These are phyloP conservation scores for Neoarthrinium moseri DNA, from an alignment of 2,329 filamentous ascomycete genomes.

Conservation along the genomic window DNA sequence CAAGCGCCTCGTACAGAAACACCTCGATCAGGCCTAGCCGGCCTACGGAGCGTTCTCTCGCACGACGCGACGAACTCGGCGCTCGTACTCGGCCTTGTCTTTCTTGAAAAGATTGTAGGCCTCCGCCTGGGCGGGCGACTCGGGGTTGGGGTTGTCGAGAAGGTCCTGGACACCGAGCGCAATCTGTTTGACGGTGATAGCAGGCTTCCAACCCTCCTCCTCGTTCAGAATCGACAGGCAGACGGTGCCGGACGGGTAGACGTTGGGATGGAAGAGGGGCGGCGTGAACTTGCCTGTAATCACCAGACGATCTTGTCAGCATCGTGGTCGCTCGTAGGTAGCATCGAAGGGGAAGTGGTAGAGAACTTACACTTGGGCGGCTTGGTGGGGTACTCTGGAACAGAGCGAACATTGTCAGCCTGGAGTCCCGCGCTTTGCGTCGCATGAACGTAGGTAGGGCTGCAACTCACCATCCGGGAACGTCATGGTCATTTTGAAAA, in stretches of 20 bases:
- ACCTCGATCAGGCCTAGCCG: too few species aligned
- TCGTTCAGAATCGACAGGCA: slow-evolving; percentile 97
- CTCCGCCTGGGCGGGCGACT: slow-evolving; percentile 94
- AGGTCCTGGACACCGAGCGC: slow-evolving; percentile 94
- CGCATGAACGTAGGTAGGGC: neutral
- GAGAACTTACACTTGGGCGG: slow-evolving; percentile 88
- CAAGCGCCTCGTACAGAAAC: neutral
- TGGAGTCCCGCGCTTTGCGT: too few species aligned
- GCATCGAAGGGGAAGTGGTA: too few species aligned
- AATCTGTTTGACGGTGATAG: slow-evolving; percentile 98
- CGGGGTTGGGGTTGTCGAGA: slow-evolving; percentile 93
- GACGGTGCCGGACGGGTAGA: slow-evolving; percentile 96
- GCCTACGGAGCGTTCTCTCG: slow-evolving; percentile 72
- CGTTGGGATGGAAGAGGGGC: slow-evolving; percentile 96
- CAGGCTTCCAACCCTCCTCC: slow-evolving; percentile 97
- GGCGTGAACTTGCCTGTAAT: slow-evolving; percentile 87
- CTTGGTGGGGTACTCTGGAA: slow-evolving; percentile 92
- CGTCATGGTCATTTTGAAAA: slow-evolving; percentile 90
- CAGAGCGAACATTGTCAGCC: slow-evolving; percentile 13
- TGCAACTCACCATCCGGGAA: slow-evolving; percentile 81
- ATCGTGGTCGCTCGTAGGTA: too few species aligned
- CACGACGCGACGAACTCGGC: slow-evolving; percentile 81
- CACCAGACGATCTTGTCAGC: too few species aligned
- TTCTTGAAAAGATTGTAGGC: slow-evolving; percentile 41
- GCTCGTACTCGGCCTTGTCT: slow-evolving; percentile 48